Base-by-base conservation (phyloP, 2,329 filamentous ascomycete genomes). In the Dactylellina cionopaga region DNA sequence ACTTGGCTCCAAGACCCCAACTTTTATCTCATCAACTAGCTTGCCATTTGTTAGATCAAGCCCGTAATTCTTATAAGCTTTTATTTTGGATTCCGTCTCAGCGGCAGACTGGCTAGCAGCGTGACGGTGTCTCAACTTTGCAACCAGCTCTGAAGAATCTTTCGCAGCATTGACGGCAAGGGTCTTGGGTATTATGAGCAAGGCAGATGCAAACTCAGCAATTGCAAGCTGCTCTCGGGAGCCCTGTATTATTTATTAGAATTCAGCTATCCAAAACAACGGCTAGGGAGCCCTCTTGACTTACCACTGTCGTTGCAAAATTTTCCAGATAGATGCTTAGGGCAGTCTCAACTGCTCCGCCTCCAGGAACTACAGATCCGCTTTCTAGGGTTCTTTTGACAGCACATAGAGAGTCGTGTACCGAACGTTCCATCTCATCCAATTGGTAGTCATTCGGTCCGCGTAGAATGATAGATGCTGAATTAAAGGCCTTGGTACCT, bases 261-360 rank as follows among this genome's bases (percentile, higher is more conserved):
- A 37, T 46, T 31, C 5, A 15, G 27, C 6, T 44, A 25, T 11
- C 13, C 11, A 17, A 27, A 11, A 22, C 15, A 10, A 2, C 6
- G n/a, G n/a, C 13, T 15, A 25, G 27, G 5, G 31, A 10, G 24
- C 17, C 13, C 4, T 10, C 24, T 52, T 25, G 19, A 84, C 85
- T 78, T 83, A 87, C 92, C 74, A 99, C 94, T 35, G 95, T 98
- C 77, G 95, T 94, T 58, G 95, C 95, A 82, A 96, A 99, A 82
- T 99, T 95, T 84, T 99, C 95, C 31, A 99, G 87, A 83, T 98
- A 99, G 80, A 99, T 99, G 84, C 98, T 95, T 76, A 99, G 87
- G 51, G 95, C 95, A n/a, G 95, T 98, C 85, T 99, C 95, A 19
- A 97, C 94, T 43, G 95, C 95, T 79, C 94, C 95, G 76, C 95